A percentile compares a stretch with the other conserved stretches of the same genome.
phyloP scores from a whole-genome alignment of 2,329 filamentous ascomycete genomes.

The Lachnellula arida region DNA sequence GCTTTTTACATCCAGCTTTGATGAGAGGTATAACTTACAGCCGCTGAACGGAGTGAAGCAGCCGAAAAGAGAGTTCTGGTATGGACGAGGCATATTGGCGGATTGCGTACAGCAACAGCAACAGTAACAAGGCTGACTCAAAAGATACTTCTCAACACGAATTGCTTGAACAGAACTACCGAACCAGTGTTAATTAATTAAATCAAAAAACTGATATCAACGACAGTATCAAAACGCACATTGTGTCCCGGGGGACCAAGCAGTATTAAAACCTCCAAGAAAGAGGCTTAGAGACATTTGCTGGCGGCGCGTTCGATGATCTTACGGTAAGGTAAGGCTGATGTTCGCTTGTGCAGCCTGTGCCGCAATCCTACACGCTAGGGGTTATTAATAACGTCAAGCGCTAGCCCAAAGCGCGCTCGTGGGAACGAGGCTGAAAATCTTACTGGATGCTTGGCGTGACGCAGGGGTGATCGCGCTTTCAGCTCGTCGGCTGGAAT shows the following conservation, averaged over 20 bases:
- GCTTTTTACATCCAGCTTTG: not conserved
- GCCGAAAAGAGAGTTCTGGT: conserved; percentile 5
- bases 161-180: not conserved
- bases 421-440: not conserved
- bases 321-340: not conserved
- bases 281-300: not conserved
- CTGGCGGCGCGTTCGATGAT: not conserved
- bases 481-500: too few species aligned
- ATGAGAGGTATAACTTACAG: too few species aligned
- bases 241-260: not conserved
- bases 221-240: not conserved
- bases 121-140: not conserved
- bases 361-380: not conserved
- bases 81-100: conserved; percentile 4
- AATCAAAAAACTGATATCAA: not conserved
- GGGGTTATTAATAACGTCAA: not conserved
- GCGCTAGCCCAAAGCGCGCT: too few species aligned
- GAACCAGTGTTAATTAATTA: not conserved
- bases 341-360: not conserved
- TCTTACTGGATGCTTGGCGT: not conserved
- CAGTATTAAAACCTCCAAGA: not conserved
- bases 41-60: conserved; percentile 5
- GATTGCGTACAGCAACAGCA: not conserved
- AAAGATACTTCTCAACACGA: not conserved
- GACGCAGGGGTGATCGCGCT: not conserved